Evolutionary conservation across 345 rosid species (phyloP), one percentile per base, ranked within the genome.

Genomic region (Salix caprea): DNA sequence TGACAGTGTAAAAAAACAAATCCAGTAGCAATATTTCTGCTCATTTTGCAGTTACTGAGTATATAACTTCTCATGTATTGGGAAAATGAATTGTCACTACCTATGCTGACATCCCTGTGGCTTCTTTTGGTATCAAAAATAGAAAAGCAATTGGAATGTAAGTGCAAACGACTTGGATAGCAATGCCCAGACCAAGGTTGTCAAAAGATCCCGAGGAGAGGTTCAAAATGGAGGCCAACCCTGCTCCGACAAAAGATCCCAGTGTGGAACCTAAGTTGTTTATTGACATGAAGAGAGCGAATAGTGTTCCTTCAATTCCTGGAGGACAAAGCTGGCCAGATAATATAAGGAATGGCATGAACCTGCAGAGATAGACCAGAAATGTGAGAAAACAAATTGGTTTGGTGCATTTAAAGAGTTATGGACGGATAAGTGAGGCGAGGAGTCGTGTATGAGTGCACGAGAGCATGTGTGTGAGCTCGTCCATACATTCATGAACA

Each of bases 271-370:
- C 97, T 5, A 96, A 76, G 88, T 93, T 92, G 90, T 87, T 93
- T 71, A 93, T 96, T 5, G 99, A 93, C 98, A 93, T 96, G 77
- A 96, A 96, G 85, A 96, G 91, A 3, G 99, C 97, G 60, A 96
- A 96, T 1, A 96, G 90, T 26, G 97, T 93, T 82, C 99, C 98
- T 84, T 96, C 97, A 0, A 93, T 92, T 73, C 99, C 98, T 2
- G 98, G 99, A 5, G 99, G 99, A 80, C 99, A 93, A 44, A 90
- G 80, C 85, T 93, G 97, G 65, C 98, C 99, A 16, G 99, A 96
- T 82, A 93, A 82, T 78, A 96, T 91, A 78, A 96, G 86, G 88
- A 96, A 96, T 19, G 99, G 98, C 99, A 96, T 96, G 88, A 93
- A 87, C 87, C 98, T 96, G 91, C 76, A 80, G n/a, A 54, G 36